Evolutionary conservation across 495 filamentous ascomycete species (phyloP), one percentile per base, ranked within the genome.

Genomic region (Antarctomyces pellizariae): DNA sequence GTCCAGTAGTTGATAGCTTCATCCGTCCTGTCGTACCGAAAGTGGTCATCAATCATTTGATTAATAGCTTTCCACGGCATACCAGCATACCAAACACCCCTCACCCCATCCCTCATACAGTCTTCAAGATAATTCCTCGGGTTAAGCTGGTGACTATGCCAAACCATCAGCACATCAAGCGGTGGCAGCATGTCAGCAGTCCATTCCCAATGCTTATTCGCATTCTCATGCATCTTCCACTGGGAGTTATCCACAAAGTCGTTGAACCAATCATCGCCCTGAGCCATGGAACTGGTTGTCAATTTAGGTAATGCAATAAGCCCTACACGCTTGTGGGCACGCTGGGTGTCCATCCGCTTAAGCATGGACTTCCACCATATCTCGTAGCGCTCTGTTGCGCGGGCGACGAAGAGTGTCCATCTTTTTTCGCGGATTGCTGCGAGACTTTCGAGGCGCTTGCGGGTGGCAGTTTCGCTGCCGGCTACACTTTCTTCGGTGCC

Each of bases 101-200:
- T 52, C 19, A 69, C 48, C 0, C 62, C 65, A 14, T 56, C 49
- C 11, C 75, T 55, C 26, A 84, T 48, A 36, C 71, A 71, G 42
- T 90, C 80, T 37, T 90, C 79, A 2, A 79, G 59, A 41, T 70
- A 90, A 22, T 53, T 52, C 15, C 74, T 54, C 2, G 80, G 80
- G 35, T 84, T 89, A 2, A 91, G 61, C 67, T 82, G 70, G 36
- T 78, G 75, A 1, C 74, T 54, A 46, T 91, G 80, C 77, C 75
- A 86, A 0, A 89, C 76, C 76, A 91, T 79, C 23, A 91, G 47
- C 2, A 91, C 67, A 43, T 91, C 79, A 28, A 46, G 29, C 3
- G 43, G 43, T 15, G 43, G 43, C 16, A 46, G 27, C 41, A 38
- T 41, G 11, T 29, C 25, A 1, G 32, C 12, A 13, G 33, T 37